These are phyloP conservation scores for Diutina mesorugosa DNA, from an alignment of 1,139 yeast species.

Conservation along the genomic window DNA sequence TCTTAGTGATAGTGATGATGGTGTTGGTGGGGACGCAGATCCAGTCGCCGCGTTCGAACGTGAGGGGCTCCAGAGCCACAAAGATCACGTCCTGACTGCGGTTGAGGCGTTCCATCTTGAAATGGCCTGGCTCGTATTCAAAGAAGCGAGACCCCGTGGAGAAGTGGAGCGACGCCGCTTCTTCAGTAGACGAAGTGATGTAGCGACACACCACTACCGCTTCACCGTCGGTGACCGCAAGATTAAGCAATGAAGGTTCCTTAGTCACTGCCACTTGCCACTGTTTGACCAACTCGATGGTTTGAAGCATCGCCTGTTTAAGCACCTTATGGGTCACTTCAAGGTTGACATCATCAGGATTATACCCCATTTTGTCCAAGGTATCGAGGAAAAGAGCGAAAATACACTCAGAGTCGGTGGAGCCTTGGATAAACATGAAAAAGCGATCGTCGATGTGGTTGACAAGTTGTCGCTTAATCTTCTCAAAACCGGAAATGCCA, in stretches of 20 bases:
- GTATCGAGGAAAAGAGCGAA: conserved; percentile 82
- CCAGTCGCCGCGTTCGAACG: conserved; percentile 97
- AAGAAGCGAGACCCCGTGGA: conserved; percentile 86
- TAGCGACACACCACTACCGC: conserved; percentile 84
- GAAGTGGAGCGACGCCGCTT: conserved; percentile 92
- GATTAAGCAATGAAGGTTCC: conserved; percentile 83
- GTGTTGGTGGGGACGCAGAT: conserved; percentile 93
- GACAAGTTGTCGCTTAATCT: conserved; percentile 61
- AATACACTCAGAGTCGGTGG: conserved; percentile 92
- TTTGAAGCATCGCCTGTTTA: conserved; percentile 56
- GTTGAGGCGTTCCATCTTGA: conserved; percentile 87
- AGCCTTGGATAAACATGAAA: conserved; percentile 74
- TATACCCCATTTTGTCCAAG: conserved; percentile 59
- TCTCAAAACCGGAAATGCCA: conserved; percentile 61
- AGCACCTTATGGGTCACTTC: conserved; percentile 41
- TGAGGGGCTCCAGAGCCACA: conserved; percentile 92
- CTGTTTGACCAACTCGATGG: conserved; percentile 59
- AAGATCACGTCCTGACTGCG: conserved; percentile 90
- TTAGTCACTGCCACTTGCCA: conserved; percentile 37
- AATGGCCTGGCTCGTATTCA: conserved; percentile 82
- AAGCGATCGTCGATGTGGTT: conserved; percentile 68
- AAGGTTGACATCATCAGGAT: conserved; percentile 33
- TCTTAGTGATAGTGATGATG: conserved; percentile 60
- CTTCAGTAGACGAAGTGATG: conserved; percentile 79
- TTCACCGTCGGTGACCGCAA: conserved; percentile 91